Base-by-base conservation (phyloP, 305 asterid species). In the Andrographis paniculata region DNA sequence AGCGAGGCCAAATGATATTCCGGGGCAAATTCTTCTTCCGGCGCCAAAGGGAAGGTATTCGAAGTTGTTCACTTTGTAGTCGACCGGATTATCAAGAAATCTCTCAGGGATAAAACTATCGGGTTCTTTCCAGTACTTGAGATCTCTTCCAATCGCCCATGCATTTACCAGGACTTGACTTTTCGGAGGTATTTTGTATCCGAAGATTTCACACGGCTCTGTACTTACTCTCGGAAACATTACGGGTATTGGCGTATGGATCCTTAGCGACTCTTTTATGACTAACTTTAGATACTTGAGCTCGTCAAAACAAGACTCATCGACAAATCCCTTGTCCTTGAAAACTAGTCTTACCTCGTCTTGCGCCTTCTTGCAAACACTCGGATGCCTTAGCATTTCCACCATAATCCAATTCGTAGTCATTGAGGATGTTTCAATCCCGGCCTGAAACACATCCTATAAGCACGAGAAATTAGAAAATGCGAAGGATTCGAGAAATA, bases 101-200 rank as follows among this genome's bases (percentile, higher is more conserved):
- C 47, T 42, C 21, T 42, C 47, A 1, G 47, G 47, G 13, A 8
- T 42, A 42, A 42, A 42, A 14, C 22, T 20, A 5, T 42, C 22
- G 4, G 47, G 3, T 8, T 42, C 22, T 19, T 44, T 23, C 49
- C 49, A 44, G 11, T 19, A 11, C 3, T 44, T 23, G 6, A 3
- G 30, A 3, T 44, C 49, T 20, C 38, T 47, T 15, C 5, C 52
- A 14, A 47, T 23, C 2, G 52, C 52, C 52, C 38, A 47, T 23
- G 18, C 52, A 5, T 47, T 46, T 6, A 47, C 19, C 6, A 20
- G 13, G 3, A 47, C 52, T 1, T 5, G 7, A 9, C 38, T 23
- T 47, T n/a, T 23, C 15, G 52, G 3, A 8, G 13, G 18, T 10
- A 47, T 24, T 14, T 24, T 3, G 19, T 47, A 47, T 7, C 53